Evolutionary conservation across 345 rosid species (phyloP).

Genomic region (Lepidium africanum): DNA sequence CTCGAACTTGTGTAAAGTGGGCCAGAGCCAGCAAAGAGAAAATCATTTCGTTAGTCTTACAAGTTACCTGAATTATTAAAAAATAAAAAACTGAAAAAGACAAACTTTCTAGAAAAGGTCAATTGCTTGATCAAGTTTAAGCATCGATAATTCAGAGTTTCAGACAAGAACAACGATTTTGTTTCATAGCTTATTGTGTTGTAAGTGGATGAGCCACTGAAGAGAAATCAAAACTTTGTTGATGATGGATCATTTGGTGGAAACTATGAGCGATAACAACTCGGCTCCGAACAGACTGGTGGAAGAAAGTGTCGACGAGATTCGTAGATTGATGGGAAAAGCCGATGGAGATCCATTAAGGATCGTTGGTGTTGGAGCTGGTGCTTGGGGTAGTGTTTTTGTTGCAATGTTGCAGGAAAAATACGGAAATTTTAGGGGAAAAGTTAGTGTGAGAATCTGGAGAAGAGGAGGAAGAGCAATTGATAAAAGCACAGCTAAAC

Average conservation of each 20-base stretch:
- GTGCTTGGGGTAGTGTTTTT: slow-evolving; percentile 99
- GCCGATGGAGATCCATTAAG: slow-evolving; percentile 73
- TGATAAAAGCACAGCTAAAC: slow-evolving; percentile 72
- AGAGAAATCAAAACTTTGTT: not conserved
- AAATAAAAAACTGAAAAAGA: not conserved
- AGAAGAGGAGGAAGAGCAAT: slow-evolving; percentile 79
- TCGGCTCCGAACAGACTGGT: slow-evolving; percentile 15
- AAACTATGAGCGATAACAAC: slow-evolving; percentile 10
- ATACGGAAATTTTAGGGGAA: slow-evolving; percentile 65
- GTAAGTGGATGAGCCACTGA: not conserved
- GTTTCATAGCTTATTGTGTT: not conserved
- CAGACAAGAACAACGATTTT: not conserved
- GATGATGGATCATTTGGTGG: slow-evolving; percentile 11
- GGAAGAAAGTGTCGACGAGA: slow-evolving; percentile 81
- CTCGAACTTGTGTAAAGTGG: not conserved
- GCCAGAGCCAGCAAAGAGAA: not conserved
- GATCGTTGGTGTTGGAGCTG: slow-evolving; percentile 92
- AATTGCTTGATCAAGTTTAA: not conserved
- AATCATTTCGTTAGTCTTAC: not conserved
- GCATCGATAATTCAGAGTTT: slow-evolving; percentile 9
- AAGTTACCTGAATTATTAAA: slow-evolving; percentile 2
- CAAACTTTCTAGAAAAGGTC: slow-evolving; percentile 13
- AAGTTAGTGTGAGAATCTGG: slow-evolving; percentile 88
- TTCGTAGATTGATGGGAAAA: slow-evolving; percentile 63
- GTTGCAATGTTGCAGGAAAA: slow-evolving; percentile 77